These are phyloP conservation scores for Gomphus sp. DNA, from an alignment of 1,284 basidiomycete genomes.

Conservation along the genomic window DNA sequence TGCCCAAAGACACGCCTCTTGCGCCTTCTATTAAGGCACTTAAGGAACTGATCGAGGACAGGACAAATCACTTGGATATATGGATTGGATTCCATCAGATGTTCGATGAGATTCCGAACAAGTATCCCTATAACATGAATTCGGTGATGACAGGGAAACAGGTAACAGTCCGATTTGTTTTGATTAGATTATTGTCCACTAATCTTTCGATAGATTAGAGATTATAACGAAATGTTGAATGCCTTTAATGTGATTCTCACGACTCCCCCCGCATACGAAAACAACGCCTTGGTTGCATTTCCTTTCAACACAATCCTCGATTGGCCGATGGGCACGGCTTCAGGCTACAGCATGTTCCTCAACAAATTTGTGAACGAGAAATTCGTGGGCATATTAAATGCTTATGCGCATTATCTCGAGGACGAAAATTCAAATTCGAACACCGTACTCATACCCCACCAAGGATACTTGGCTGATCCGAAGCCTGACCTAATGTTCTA, in stretches of 20 bases:
- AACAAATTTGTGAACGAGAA: background rate
- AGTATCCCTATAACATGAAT: slow-evolving; percentile 21
- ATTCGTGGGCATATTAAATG: background rate
- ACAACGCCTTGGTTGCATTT: slow-evolving; percentile 24
- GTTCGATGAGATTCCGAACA: slow-evolving; percentile 24
- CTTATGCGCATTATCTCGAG: slow-evolving; percentile 16
- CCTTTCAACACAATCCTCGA: slow-evolving; percentile 37
- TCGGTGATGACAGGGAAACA: slow-evolving; percentile 18
- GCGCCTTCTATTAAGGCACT: slow-evolving; percentile 17
- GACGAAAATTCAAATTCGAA: slow-evolving; percentile 28
- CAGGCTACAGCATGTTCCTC: slow-evolving; percentile 31
- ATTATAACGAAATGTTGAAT: slow-evolving; percentile 35
- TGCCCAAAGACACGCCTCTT: slow-evolving; percentile 14
- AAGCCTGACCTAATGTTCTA: slow-evolving; percentile 20
- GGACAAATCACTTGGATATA: slow-evolving; percentile 30
- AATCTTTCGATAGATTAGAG: slow-evolving; percentile 24
- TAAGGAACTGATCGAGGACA: slow-evolving; percentile 30
- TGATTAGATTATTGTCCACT: background rate
- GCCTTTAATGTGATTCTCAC: slow-evolving; percentile 33
- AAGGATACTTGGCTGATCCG: slow-evolving; percentile 18
- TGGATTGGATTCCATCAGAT: slow-evolving; percentile 31
- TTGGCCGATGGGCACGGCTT: slow-evolving; percentile 41
- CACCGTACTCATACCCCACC: slow-evolving; percentile 35
- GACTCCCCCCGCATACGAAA: slow-evolving; percentile 28
- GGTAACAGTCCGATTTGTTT: slow-evolving; percentile 13